Conservation (phyloP, 208 protist genomes). For the Leishmania tarentolae region DNA sequence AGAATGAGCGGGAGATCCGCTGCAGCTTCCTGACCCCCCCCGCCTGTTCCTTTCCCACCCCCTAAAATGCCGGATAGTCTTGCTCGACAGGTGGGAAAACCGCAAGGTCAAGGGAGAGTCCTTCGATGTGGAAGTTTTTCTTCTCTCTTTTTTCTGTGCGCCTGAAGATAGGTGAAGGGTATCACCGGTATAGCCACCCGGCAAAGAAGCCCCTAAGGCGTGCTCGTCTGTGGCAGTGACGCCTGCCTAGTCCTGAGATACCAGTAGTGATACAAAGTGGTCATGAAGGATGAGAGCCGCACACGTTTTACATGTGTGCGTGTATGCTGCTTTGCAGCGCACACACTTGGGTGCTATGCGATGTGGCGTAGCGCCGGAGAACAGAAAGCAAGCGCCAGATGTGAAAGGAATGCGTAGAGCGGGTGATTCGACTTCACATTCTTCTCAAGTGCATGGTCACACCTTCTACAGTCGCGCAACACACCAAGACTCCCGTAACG, state of each 20-base stretch:
- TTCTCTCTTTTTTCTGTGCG: neutral
- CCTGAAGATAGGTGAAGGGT: neutral
- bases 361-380: neutral
- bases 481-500: neutral
- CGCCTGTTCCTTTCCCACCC: no score
- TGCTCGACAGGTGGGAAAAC: neutral
- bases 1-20: neutral
- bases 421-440: neutral
- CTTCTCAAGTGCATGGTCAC: neutral
- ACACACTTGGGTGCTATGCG: neutral
- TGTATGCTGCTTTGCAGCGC: neutral
- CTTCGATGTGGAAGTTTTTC: neutral
- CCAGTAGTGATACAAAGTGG: neutral
- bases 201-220: neutral
- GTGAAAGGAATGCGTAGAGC: neutral
- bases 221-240: neutral
- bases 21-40: neutral
- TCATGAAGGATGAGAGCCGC: neutral
- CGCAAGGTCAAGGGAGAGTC: neutral
- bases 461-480: neutral
- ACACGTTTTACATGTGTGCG: neutral
- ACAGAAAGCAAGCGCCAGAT: neutral
- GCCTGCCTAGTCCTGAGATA: neutral
- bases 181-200: neutral
- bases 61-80: neutral